A percentile compares a stretch with the other conserved stretches of the same genome.
phyloP scores from a whole-genome alignment of 352 stramenopile species.

The Elongisporangium senticosum region DNA sequence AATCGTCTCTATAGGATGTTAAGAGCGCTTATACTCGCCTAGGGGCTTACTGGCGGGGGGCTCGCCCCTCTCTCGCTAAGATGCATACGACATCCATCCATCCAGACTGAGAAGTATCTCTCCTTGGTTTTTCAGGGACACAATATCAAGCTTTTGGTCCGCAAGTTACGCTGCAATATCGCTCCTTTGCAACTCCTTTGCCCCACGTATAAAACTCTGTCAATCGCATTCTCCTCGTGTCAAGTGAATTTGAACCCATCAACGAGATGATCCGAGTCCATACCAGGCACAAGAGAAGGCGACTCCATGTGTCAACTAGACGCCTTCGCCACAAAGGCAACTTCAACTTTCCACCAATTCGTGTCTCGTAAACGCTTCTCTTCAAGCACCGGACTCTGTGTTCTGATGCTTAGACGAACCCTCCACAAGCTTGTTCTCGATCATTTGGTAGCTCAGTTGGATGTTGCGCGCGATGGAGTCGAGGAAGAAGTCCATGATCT shows the following conservation, averaged over 20 bases:
- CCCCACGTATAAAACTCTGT: no score
- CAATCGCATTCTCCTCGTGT: not conserved
- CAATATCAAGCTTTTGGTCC: no score
- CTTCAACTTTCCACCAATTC: not conserved
- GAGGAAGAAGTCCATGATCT: slow-evolving; percentile 1
- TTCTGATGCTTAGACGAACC: not conserved
- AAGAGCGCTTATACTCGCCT: no score
- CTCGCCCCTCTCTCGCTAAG: no score
- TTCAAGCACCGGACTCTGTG: not conserved
- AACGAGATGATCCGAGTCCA: not conserved
- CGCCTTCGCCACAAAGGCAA: not conserved
- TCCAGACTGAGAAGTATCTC: no score
- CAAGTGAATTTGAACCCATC: not conserved
- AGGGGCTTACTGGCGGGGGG: no score
- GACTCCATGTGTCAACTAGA: not conserved
- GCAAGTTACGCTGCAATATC: no score
- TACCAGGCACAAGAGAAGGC: slow-evolving; percentile 2
- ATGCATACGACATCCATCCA: no score
- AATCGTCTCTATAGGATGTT: no score
- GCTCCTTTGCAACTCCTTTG: no score
- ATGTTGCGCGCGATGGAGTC: slow-evolving; percentile 4
- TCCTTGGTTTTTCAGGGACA: no score
- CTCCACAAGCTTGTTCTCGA: slow-evolving; percentile 5
- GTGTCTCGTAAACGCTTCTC: not conserved
- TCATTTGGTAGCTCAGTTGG: slow-evolving; percentile 3